Percentiles rank a stretch among this genome's conserved stretches.
Evolutionary conservation across 208 protist genomes (phyloP).

Genomic region (Porcisia hertigi): DNA sequence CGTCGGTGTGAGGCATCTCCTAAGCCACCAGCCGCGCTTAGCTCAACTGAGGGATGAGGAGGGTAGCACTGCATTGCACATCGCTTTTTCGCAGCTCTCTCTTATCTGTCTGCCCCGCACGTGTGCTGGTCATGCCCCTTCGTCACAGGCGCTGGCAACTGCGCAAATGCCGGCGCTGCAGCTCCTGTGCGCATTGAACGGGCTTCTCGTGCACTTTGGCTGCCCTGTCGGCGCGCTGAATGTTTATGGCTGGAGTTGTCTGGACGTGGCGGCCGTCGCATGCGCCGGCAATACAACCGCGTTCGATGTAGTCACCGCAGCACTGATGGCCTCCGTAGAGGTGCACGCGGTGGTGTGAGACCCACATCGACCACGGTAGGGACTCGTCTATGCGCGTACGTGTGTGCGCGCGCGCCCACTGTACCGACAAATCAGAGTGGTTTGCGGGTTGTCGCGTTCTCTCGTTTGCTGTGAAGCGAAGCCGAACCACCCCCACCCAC

Average conservation of each 20-base stretch:
- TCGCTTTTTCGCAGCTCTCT: conserved; percentile 34
- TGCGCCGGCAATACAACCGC: conserved; percentile 25
- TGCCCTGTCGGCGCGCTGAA: conserved; percentile 36
- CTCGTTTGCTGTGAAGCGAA: neutral
- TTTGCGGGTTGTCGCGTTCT: neutral
- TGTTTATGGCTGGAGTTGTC: conserved; percentile 44
- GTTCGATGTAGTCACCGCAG: conserved; percentile 50
- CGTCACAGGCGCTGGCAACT: neutral
- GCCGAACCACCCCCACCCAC: neutral
- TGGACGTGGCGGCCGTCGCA: conserved; percentile 56
- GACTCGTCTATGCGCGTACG: no score
- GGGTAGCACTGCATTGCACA: conserved; percentile 60
- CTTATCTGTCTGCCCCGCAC: neutral
- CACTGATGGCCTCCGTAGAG: conserved; percentile 44
- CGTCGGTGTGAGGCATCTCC: conserved; percentile 39
- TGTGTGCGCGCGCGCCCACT: neutral
- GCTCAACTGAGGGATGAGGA: conserved; percentile 49
- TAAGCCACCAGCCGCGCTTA: conserved; percentile 35
- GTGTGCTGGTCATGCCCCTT: neutral
- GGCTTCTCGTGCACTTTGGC: conserved; percentile 56
- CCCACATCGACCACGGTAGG: no score
- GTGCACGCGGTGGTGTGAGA: conserved; percentile 12
- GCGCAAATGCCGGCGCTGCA: conserved; percentile 34
- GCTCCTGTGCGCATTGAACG: conserved; percentile 38
- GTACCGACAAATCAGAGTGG: neutral